Evolutionary conservation across 352 stramenopile species (phyloP), one percentile per base, ranked within the genome.

Genomic region (Halophytophthora polymorphica): DNA sequence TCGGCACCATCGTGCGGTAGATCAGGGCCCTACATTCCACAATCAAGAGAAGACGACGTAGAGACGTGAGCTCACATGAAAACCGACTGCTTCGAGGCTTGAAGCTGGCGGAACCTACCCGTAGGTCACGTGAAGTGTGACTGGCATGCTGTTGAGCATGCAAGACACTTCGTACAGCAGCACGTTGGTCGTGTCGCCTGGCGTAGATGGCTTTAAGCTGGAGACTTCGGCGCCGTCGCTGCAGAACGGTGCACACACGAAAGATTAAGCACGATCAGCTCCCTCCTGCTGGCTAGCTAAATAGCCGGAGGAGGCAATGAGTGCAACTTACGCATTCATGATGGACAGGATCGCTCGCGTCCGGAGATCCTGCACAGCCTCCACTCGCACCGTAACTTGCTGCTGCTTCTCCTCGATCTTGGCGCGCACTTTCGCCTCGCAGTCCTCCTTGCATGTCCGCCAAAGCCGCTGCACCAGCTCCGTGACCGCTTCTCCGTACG

Each of bases 361-460:
- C 2, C 81, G 77, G 39, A 94, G 71, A n/a, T 56, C 48, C 55
- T 88, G 78, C 7, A 79, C 79, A 8, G 69, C 62, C 38, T 88
- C 68, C 8, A 83, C 81, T 1, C 82, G 75, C 21, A 61, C 56
- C 14, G 68, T 71, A 19, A 94, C 78, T 58, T 94, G 83, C 29
- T 73, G 60, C 42, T 84, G 58, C 50, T 94, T 94, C 39, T 94
- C 83, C n/a, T 79, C 66, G 52, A 92, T 86, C 62, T 92, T 94
- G 6, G 59, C 56, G 23, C 68, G 66, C 13, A 92, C 61, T 50
- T 75, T 84, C 2, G 53, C 28, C 7, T 86, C 71, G 40, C 76
- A 83, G 18, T 84, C 73, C 33, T 55, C 51, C 39, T 87, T 81
- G 33, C 77, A 73, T 11, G 70, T 54, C 8, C 44, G 52, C 79